A percentile compares a stretch with the other conserved stretches of the same genome.
phyloP scores from a whole-genome alignment of 2,329 filamentous ascomycete species.

The Neodidymelliopsis sp. region DNA sequence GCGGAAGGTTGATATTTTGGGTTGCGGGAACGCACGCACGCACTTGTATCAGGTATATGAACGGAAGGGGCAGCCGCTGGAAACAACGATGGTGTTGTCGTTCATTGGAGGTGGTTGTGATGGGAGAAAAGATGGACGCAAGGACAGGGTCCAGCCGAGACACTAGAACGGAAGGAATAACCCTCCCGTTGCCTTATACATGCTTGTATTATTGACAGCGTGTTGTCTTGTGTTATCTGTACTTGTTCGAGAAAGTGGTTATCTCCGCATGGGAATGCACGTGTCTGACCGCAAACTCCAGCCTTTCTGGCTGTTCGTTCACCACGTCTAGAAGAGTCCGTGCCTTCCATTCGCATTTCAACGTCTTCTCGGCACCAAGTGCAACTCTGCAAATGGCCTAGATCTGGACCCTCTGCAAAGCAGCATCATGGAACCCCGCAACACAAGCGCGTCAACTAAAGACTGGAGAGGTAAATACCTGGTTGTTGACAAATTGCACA shows the following conservation, averaged over 20 bases:
- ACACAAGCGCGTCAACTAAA: neutral
- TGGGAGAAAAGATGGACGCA: constrained; percentile 10
- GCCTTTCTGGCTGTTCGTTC: neutral
- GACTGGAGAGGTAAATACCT: neutral
- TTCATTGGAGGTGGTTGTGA: constrained; percentile 4
- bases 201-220: neutral
- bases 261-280: neutral
- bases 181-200: neutral
- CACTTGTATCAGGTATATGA: constrained; percentile 13
- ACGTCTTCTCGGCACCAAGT: neutral
- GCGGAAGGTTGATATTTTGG: neutral
- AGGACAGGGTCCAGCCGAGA: constrained; percentile 10
- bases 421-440: neutral
- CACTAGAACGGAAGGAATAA: constrained; percentile 2
- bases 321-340: neutral
- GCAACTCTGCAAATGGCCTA: neutral
- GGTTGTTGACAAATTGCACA: neutral
- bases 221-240: constrained; percentile 1
- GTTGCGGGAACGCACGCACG: neutral
- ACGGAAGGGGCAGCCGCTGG: constrained; percentile 8
- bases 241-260: neutral
- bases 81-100: constrained; percentile 14
- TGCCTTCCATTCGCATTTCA: neutral
- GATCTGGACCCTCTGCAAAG: neutral
- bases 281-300: neutral